Evolutionary conservation across 495 filamentous ascomycete genomes (phyloP).

Genomic region (Xylaria acuta): DNA sequence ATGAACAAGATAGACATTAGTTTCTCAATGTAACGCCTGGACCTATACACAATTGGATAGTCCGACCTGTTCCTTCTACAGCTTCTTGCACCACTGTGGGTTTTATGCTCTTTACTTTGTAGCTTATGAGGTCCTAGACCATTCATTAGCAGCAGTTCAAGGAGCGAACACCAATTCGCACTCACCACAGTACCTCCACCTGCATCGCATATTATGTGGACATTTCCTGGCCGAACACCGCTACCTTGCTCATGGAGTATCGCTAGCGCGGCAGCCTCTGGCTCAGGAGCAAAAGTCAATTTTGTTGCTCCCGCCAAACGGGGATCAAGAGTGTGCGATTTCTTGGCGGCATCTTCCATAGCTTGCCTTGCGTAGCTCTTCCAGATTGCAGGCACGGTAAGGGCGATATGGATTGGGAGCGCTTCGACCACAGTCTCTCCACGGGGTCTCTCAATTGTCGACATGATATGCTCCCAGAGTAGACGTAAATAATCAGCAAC

Average conservation of each 20-base stretch:
- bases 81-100: constrained; percentile 32
- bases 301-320: constrained; percentile 34
- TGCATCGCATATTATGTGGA: constrained; percentile 38
- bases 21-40: neutral
- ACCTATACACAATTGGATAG: too few species aligned
- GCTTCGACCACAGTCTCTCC: constrained; percentile 26
- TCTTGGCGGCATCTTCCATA: constrained; percentile 33
- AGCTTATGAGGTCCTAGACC: constrained; percentile 36
- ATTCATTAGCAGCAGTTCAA: neutral
- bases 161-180: neutral
- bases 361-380: constrained; percentile 32
- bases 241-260: constrained; percentile 30
- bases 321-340: constrained; percentile 28
- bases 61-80: constrained; percentile 33
- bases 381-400: constrained; percentile 44
- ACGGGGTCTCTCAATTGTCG: constrained; percentile 23
- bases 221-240: constrained; percentile 25
- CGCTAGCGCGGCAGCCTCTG: constrained; percentile 35
- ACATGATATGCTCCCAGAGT: constrained; percentile 34
- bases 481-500: constrained; percentile 30
- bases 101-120: constrained; percentile 21
- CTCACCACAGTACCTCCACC: constrained; percentile 40
- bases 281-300: constrained; percentile 35
- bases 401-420: constrained; percentile 34
- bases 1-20: neutral